Evolutionary conservation across 2,329 filamentous ascomycete species (phyloP).

Genomic region (Grosmannia serpens): DNA sequence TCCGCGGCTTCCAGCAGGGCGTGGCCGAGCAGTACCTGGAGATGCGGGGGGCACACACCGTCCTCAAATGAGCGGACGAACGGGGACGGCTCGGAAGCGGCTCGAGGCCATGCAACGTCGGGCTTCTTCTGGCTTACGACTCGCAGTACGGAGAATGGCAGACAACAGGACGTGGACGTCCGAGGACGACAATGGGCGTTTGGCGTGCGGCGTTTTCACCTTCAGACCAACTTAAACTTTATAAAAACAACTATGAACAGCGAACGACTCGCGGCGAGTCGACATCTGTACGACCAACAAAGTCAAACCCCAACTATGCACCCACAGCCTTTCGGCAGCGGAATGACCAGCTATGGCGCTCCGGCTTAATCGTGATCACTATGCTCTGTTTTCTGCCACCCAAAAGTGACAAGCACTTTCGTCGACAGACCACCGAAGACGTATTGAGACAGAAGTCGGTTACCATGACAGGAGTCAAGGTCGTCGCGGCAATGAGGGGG

Average conservation of each 20-base stretch:
- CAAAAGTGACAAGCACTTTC: conserved; percentile 17
- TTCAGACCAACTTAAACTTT: background rate
- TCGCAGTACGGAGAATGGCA: too few relatives aligned
- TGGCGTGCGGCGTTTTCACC: background rate
- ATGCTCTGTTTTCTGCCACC: conserved; percentile 58
- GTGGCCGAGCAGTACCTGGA: conserved; percentile 82
- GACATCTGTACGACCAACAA: conserved; percentile 67
- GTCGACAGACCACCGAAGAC: conserved; percentile 69
- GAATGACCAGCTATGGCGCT: conserved; percentile 74
- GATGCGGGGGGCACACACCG: conserved; percentile 80
- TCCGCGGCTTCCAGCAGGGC: conserved; percentile 70
- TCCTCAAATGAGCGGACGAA: conserved; percentile 60
- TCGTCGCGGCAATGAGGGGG: conserved; percentile 39
- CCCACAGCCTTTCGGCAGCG: conserved; percentile 62
- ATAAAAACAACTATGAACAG: background rate
- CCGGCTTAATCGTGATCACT: conserved; percentile 96
- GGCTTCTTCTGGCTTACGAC: too few relatives aligned
- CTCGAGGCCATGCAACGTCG: too few relatives aligned
- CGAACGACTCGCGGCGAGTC: background rate
- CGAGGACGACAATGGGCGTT: background rate
- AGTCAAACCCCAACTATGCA: conserved; percentile 95
- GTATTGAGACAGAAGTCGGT: conserved; percentile 54
- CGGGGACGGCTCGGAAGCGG: background rate
- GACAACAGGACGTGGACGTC: too few relatives aligned
- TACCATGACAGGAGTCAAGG: conserved; percentile 40